Percentiles rank a stretch among this genome's conserved stretches.
These are phyloP conservation scores for Angomonas ambiguus DNA, from an alignment of 208 protist species.

Conservation along the genomic window DNA sequence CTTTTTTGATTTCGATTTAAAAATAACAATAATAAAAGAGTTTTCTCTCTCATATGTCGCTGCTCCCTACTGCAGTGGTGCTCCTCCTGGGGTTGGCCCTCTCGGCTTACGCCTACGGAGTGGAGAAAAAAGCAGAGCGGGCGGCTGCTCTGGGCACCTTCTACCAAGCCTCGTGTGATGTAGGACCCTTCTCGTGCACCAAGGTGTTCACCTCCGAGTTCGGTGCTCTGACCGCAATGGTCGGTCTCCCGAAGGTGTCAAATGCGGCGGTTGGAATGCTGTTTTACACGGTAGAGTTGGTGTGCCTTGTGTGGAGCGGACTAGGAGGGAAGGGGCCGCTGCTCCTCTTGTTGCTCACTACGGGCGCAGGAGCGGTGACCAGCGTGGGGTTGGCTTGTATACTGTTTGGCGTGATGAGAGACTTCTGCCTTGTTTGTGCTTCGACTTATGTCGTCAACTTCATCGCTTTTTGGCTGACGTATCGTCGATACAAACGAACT, in stretches of 20 bases:
- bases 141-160: conserved; percentile 30
- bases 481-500: conserved; percentile 28
- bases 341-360: conserved; percentile 37
- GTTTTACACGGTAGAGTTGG: conserved; percentile 54
- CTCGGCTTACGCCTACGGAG: conserved; percentile 62
- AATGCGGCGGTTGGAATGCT: conserved; percentile 56
- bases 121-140: conserved; percentile 41
- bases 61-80: conserved; percentile 27
- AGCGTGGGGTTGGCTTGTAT: conserved; percentile 47
- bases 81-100: conserved; percentile 43
- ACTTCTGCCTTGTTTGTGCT: conserved; percentile 69
- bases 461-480: conserved; percentile 26
- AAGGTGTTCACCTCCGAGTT: conserved; percentile 70
- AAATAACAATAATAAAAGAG: neutral
- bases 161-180: conserved; percentile 64
- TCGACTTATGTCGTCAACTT: conserved; percentile 78
- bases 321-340: conserved; percentile 10
- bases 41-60: conserved; percentile 11
- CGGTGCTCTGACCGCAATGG: conserved; percentile 36
- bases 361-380: conserved; percentile 26
- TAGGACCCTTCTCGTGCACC: conserved; percentile 71
- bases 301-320: neutral
- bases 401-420: conserved; percentile 43
- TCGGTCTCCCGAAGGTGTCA: conserved; percentile 58
- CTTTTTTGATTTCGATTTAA: conserved; percentile 1